Evolutionary conservation across 2,329 filamentous ascomycete genomes (phyloP).

Genomic region (Claviceps pazoutovae): DNA sequence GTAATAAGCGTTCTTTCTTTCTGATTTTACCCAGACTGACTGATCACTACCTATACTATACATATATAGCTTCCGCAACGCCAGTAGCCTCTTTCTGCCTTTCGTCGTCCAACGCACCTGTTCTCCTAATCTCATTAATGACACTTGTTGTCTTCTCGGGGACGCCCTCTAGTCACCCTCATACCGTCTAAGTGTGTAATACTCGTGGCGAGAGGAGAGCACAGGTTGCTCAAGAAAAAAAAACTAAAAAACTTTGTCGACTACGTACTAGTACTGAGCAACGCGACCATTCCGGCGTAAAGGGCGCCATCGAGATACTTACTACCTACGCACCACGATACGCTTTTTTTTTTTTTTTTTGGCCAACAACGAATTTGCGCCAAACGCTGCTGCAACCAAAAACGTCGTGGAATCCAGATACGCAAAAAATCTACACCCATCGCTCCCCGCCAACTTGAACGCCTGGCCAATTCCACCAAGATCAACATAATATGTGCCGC

Average conservation of each 20-base stretch:
- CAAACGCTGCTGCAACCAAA: not conserved
- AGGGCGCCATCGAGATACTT: too few relatives aligned
- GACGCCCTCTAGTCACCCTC: not conserved
- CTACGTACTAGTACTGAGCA: not conserved
- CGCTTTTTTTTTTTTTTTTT: not conserved
- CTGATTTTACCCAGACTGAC: too few relatives aligned
- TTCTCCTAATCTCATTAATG: not conserved
- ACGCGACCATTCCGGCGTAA: too few relatives aligned
- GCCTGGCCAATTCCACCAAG: not conserved
- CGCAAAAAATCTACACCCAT: not conserved
- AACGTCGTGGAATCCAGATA: not conserved
- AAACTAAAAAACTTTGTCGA: not conserved
- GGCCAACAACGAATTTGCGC: not conserved
- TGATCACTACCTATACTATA: too few relatives aligned
- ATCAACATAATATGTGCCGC: constrained; percentile 27
- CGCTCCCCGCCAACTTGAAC: not conserved
- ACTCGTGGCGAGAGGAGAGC: too few relatives aligned
- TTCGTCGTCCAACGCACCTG: not conserved
- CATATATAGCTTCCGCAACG: not conserved
- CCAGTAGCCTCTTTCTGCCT: not conserved
- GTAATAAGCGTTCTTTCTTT: too few relatives aligned
- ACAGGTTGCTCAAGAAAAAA: too few relatives aligned
- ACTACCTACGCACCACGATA: too few relatives aligned
- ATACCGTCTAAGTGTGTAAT: too few relatives aligned
- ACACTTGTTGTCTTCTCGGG: not conserved